phyloP scores from a whole-genome alignment of 176 grass and related monocot species.

The Carex parvula region DNA sequence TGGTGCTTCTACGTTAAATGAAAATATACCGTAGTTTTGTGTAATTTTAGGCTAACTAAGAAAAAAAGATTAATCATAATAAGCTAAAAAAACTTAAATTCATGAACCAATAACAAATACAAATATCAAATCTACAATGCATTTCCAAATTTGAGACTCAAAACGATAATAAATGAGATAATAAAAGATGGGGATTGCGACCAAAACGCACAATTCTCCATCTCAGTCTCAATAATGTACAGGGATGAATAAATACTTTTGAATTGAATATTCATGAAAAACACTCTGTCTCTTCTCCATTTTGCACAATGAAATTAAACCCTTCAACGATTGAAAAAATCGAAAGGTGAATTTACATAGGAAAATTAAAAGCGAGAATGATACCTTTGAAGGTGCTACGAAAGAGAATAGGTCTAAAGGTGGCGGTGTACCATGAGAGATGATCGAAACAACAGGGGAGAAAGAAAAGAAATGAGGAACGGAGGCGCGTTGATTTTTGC shows the following conservation, averaged over 20 bases:
- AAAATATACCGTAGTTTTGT: neutral
- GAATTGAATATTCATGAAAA: neutral
- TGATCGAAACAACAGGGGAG: neutral
- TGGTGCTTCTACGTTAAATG: neutral
- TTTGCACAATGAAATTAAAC: neutral
- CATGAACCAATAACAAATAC: neutral
- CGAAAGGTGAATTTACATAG: neutral
- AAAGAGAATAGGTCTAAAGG: neutral
- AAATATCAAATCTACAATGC: neutral
- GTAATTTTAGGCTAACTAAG: neutral
- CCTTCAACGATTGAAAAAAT: neutral
- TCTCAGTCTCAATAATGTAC: neutral
- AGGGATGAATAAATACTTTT: neutral
- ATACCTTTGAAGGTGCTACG: neutral
- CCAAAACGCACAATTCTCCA: neutral
- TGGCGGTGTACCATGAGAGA: neutral
- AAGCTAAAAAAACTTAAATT: neutral
- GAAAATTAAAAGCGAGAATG: neutral
- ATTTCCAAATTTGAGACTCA: neutral
- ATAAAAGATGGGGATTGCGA: neutral
- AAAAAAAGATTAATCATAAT: neutral
- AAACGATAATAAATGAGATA: neutral
- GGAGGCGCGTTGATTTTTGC: neutral
- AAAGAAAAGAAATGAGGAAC: neutral
- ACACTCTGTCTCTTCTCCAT: neutral